These are phyloP conservation scores for Agroathelia rolfsii DNA, from an alignment of 1,284 basidiomycete species.

Conservation along the genomic window DNA sequence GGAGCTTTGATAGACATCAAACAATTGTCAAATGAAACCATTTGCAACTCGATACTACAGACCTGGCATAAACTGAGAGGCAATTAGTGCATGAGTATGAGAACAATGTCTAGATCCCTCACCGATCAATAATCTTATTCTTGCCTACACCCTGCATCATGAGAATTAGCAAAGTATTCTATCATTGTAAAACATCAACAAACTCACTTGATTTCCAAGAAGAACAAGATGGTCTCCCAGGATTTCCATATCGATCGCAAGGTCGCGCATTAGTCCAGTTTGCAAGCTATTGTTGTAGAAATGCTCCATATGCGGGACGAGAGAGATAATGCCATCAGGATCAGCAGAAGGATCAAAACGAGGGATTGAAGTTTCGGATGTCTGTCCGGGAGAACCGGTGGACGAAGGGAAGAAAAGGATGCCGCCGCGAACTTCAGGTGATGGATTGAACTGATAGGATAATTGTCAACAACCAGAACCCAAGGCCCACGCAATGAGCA, in stretches of 20 bases:
- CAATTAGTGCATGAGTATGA: too few species aligned
- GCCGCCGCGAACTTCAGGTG: slow-evolving; percentile 28
- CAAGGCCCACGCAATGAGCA: slow-evolving; percentile 4
- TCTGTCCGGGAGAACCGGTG: slow-evolving; percentile 22
- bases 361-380: slow-evolving; percentile 32
- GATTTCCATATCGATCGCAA: slow-evolving; percentile 50
- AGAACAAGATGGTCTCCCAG: slow-evolving; percentile 53
- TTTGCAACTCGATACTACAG: slow-evolving; percentile 5
- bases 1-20: slow-evolving; percentile 29
- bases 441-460: slow-evolving; percentile 42
- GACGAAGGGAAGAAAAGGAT: slow-evolving; percentile 37
- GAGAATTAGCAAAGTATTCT: neutral
- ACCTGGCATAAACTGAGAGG: slow-evolving; percentile 41
- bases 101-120: slow-evolving; percentile 17
- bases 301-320: slow-evolving; percentile 57
- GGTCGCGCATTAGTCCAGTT: slow-evolving; percentile 52
- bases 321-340: slow-evolving; percentile 39
- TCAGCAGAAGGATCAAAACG: slow-evolving; percentile 39
- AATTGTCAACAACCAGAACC: slow-evolving; percentile 1
- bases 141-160: slow-evolving; percentile 47
- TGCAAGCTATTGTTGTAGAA: slow-evolving; percentile 63
- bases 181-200: neutral
- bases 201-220: slow-evolving; percentile 53
- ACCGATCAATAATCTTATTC: slow-evolving; percentile 60
- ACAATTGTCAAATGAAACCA: neutral